Evolutionary conservation across 129 eudicot species (phyloP), one percentile per base, ranked within the genome.

Genomic region (Chrysanthemum lavandulifolium): DNA sequence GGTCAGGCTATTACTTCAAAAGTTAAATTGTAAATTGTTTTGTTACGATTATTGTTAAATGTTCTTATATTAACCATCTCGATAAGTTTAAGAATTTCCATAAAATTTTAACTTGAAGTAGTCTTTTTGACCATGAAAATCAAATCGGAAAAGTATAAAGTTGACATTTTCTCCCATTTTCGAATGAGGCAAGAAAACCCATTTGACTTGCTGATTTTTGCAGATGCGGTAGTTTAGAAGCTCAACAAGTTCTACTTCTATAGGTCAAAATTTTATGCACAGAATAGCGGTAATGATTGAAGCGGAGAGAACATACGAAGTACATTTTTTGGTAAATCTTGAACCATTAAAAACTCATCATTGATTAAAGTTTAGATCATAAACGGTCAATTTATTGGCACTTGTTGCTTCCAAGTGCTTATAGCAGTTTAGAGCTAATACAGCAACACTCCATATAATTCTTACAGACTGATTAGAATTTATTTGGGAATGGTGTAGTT

Each of bases 221-320:
- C 77, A 59, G 74, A 76, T 49, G 61, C 75, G 60, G 18, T 21
- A 14, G 49, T 57, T 58, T 76, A 76, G 15, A 67, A 76, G 80
- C 43, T 49, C 27, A 76, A 56, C 3, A 49, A 68, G 67, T 67
- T 76, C 36, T 15, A 53, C 21, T 65, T 74, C 16, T 75, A 43
- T 10, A 65, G 73, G 31, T 65, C 43, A 58, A 67, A 47, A 43
- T 13, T 74, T 9, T 53, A 62, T 70, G 81, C 81, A 70, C 69
- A 70, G 56, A 50, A 76, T 76, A 52, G 61, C 61, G 21, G 21
- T 60, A 55, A 59, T 51, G 71, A 69, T 10, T 61, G 70, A 23
- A 69, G 68, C 25, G 18, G 71, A 69, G 19, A 21, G 31, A 36
- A 51, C 49, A 77, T 62, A 68, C 50, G 13, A 9, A 69, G 10